Conservation (phyloP, 148 eudicot genomes). For the Rheum nobile region DNA sequence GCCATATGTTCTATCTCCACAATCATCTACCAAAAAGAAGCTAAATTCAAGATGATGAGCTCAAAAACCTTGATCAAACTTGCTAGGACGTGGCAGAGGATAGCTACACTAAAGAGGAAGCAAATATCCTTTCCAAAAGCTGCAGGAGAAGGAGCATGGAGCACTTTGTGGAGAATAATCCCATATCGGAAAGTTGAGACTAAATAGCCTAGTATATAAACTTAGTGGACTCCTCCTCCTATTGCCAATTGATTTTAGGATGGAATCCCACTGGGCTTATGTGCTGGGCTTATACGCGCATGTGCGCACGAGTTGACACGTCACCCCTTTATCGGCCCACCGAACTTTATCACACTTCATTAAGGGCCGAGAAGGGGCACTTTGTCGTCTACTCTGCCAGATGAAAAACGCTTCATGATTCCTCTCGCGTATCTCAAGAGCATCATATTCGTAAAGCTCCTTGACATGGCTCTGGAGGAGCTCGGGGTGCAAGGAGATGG, state of each 20-base stretch:
- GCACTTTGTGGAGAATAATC: no score
- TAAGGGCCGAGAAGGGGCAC: conserved; percentile 17
- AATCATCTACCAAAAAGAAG: no score
- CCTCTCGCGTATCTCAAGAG: conserved; percentile 8
- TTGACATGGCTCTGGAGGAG: conserved; percentile 33
- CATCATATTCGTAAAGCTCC: conserved; percentile 25
- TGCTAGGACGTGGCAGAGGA: conserved; percentile 19
- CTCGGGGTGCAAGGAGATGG: conserved; percentile 20
- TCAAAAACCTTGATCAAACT: conserved; percentile 19
- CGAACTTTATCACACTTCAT: no score
- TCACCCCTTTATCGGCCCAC: no score
- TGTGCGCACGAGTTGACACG: no score
- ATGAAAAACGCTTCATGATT: conserved; percentile 18
- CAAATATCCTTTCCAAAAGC: conserved; percentile 7
- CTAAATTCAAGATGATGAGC: conserved; percentile 15
- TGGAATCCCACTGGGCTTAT: no score
- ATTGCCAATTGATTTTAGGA: no score
- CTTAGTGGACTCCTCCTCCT: no score
- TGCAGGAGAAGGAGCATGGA: background rate
- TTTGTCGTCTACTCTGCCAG: conserved; percentile 14
- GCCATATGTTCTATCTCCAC: no score
- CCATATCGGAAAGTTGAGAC: no score
- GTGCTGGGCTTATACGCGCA: no score
- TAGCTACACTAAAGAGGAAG: conserved; percentile 17
- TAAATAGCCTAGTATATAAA: no score